A percentile compares a stretch with the other conserved stretches of the same genome.
These are phyloP conservation scores for Blastobotrys buckinghamii DNA, from an alignment of 1,139 yeast species.

Conservation along the genomic window DNA sequence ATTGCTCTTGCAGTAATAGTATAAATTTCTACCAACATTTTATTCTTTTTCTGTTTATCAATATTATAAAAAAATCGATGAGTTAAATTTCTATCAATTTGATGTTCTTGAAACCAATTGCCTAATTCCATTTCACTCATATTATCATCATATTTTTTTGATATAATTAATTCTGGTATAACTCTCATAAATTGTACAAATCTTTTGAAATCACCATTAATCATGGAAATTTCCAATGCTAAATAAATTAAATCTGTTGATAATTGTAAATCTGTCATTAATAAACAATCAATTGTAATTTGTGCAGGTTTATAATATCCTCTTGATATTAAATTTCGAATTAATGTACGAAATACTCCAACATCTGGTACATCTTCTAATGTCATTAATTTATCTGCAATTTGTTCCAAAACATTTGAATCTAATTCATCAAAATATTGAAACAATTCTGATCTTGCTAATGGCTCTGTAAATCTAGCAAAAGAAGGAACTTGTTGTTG, in stretches of 20 bases:
- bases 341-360: constrained; percentile 21
- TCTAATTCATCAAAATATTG: constrained; percentile 4
- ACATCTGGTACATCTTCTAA: constrained; percentile 22
- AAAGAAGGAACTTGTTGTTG: no score
- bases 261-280: constrained; percentile 21
- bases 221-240: constrained; percentile 20
- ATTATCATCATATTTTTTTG: not conserved
- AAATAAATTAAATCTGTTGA: constrained; percentile 17
- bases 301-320: constrained; percentile 25
- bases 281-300: constrained; percentile 23
- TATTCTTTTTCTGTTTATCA: no score
- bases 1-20: constrained; percentile 14
- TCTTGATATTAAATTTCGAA: constrained; percentile 18
- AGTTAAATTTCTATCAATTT: constrained; percentile 4
- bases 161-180: constrained; percentile 10
- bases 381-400: constrained; percentile 18
- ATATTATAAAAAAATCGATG: constrained; percentile 13
- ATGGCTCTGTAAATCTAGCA: no score
- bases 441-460: not conserved
- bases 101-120: constrained; percentile 3
- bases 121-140: constrained; percentile 8
- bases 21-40: not conserved
- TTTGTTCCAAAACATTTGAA: constrained; percentile 6
- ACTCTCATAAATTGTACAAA: constrained; percentile 19
- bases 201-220: constrained; percentile 15